Evolutionary conservation across 345 rosid species (phyloP), one percentile per base, ranked within the genome.

Genomic region (Lumnitzera littorea): DNA sequence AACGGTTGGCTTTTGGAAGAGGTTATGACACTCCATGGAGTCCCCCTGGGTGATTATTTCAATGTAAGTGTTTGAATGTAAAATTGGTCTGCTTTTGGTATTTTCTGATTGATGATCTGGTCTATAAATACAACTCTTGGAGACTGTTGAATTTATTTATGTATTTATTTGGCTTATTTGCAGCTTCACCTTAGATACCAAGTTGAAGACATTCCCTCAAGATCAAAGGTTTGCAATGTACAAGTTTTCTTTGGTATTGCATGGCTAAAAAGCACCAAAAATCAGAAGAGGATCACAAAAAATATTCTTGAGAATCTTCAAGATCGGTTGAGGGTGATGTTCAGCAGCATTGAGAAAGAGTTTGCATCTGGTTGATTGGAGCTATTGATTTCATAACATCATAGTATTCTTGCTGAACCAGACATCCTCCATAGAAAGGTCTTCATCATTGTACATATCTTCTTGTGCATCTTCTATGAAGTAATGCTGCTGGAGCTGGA

Each of bases 21-120:
- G 80, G 91, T 94, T 54, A 79, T 87, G 90, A 84, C 96, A 53
- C 88, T 94, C 61, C 96, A 89, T 63, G 95, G 94, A 66, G 82
- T 94, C 64, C 97, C 97, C 23, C 85, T 89, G 16, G 96, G 96
- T 56, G 97, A 94, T 82, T 81, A 81, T 65, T 94, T 84, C 65
- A 89, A 79, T 70, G 91, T 87, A 84, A 6, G 83, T 50, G 53
- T 71, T 88, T 84, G 84, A 4, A 82, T 50, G 53, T 60, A 24
- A 55, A 59, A 9, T n/a, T 53, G 51, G 12, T 27, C 55, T 29
- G 46, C 46, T 11, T 15, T n/a, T 62, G 20, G 43, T 50, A 0
- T 13, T 50, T n/a, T 48, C 10, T 41, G 43, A 27, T 60, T 58
- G 51, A n/a, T 12, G 24, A n/a, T 24, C 25, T 20, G 14, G 43